Conservation (phyloP, 345 rosid genomes). For the Citrus sp. region DNA sequence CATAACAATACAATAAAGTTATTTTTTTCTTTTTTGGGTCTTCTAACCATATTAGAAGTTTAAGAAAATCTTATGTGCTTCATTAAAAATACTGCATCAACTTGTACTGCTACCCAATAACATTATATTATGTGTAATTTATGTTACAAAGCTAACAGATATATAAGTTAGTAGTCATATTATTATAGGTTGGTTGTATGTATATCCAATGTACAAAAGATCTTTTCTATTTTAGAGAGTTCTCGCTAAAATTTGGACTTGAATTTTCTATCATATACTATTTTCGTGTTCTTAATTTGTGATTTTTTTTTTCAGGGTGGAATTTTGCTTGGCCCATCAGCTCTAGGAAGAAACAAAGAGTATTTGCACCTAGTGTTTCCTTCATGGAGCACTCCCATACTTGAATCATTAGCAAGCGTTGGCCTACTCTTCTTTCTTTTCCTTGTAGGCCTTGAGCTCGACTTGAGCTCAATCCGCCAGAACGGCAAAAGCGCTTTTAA, state of each 20-base stretch:
- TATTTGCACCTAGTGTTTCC: slow-evolving; percentile 58
- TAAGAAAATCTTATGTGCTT: no score
- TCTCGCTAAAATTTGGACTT: no score
- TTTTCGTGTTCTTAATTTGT: not conserved
- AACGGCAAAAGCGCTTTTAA: slow-evolving; percentile 66
- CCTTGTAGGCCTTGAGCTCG: slow-evolving; percentile 87
- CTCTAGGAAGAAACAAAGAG: slow-evolving; percentile 51
- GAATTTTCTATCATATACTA: not conserved
- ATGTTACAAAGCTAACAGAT: no score
- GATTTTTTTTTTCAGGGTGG: slow-evolving; percentile 53
- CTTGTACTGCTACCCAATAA: no score
- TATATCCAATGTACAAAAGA: no score
- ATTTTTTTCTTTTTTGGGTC: no score
- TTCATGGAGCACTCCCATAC: slow-evolving; percentile 63
- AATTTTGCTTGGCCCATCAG: slow-evolving; percentile 78
- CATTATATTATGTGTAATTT: not conserved
- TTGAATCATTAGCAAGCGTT: slow-evolving; percentile 72
- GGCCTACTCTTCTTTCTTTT: slow-evolving; percentile 90
- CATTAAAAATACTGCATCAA: no score
- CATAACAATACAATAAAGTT: no score
- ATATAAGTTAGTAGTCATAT: no score
- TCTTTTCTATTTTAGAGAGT: no score
- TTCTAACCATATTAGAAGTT: no score
- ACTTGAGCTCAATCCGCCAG: slow-evolving; percentile 55
- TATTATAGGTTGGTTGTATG: no score